These are phyloP conservation scores for Diaporthe citrichinensis DNA, from an alignment of 2,329 filamentous ascomycete genomes.

Conservation along the genomic window DNA sequence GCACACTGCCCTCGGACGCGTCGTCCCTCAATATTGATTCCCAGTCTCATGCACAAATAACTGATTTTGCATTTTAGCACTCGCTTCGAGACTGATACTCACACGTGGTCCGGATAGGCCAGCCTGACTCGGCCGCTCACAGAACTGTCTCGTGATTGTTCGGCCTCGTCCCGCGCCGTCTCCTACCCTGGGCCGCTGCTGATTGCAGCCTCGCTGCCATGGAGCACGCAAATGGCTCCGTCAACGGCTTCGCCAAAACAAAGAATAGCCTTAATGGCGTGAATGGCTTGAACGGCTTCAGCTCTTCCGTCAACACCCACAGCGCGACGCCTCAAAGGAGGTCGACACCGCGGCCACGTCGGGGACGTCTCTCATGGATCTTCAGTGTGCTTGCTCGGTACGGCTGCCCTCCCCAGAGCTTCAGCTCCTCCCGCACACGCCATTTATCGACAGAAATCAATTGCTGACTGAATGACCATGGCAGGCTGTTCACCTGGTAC, in stretches of 20 bases:
- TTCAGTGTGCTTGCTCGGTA: conserved; percentile 70
- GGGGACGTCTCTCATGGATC: conserved; percentile 55
- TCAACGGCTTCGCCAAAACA: conserved; percentile 48
- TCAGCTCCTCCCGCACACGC: conserved; percentile 10
- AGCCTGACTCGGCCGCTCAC: conserved; percentile 2
- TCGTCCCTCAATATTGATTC: conserved; percentile 1
- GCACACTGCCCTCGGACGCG: conserved; percentile 3
- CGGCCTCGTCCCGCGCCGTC: conserved; percentile 7
- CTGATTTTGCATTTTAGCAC: not conserved
- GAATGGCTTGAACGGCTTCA: conserved; percentile 39
- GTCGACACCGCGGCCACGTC: conserved; percentile 44
- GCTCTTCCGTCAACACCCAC: conserved; percentile 55
- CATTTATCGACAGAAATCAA: conserved; percentile 22
- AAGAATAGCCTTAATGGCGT: conserved; percentile 47
- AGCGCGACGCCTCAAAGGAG: conserved; percentile 51
- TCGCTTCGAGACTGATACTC: not conserved
- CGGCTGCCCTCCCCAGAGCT: not conserved
- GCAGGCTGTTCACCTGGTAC: conserved; percentile 87
- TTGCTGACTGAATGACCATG: conserved; percentile 29
- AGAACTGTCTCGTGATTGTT: conserved; percentile 26
- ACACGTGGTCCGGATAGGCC: not conserved
- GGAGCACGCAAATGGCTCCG: conserved; percentile 58
- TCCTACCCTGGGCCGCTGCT: conserved; percentile 38
- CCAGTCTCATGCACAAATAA: not conserved
- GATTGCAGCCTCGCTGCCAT: conserved; percentile 48